Evolutionary conservation across 1,139 yeast genomes (phyloP).

Genomic region (Blastobotrys illinoisensis): DNA sequence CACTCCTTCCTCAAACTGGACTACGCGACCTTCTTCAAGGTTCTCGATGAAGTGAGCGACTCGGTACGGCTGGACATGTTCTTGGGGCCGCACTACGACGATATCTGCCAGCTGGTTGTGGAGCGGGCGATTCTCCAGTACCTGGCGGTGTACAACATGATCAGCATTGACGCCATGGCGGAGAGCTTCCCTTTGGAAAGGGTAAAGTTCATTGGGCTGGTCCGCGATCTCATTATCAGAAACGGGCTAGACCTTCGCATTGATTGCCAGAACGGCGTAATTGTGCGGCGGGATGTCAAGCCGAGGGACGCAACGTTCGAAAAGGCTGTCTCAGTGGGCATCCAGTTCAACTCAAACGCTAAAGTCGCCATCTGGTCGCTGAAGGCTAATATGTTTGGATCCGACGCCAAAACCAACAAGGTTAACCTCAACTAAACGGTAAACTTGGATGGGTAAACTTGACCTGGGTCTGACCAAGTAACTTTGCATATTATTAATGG

Average conservation of each 20-base stretch:
- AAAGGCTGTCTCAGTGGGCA: background rate
- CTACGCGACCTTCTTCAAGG: conserved; percentile 15
- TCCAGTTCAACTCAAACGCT: background rate
- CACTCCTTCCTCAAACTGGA: conserved; percentile 15
- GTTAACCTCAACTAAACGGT: background rate
- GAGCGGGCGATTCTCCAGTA: conserved; percentile 22
- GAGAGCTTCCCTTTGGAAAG: conserved; percentile 6
- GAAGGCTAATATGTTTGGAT: background rate
- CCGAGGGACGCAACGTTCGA: background rate
- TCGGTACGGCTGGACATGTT: conserved; percentile 19
- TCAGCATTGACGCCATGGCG: conserved; percentile 15
- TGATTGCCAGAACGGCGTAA: conserved; percentile 13
- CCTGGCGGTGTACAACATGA: conserved; percentile 18
- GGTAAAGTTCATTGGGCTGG: conserved; percentile 1
- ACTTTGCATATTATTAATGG: too few species aligned
- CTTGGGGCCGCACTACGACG: conserved; percentile 15
- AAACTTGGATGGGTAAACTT: too few species aligned
- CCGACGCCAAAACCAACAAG: background rate
- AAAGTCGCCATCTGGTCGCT: background rate
- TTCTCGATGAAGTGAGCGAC: conserved; percentile 15
- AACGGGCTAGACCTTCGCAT: conserved; percentile 12
- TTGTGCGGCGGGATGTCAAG: background rate
- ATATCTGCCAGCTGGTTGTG: conserved; percentile 14
- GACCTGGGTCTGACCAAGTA: too few species aligned
- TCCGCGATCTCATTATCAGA: conserved; percentile 11